Base-by-base conservation (phyloP, 1,139 yeast genomes). In the Ashbya aceris region DNA sequence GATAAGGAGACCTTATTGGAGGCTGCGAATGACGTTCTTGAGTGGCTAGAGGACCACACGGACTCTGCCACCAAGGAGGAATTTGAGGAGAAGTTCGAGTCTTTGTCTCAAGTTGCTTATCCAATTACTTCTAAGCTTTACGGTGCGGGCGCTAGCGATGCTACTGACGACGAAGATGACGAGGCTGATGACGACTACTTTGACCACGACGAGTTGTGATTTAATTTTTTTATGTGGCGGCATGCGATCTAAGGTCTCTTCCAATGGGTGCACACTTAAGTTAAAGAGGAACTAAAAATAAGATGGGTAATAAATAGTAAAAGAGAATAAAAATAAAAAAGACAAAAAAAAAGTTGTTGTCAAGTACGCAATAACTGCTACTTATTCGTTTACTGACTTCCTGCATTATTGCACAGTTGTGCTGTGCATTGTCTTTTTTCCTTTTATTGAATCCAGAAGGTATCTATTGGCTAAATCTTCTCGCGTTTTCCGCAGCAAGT, bases 61-160 rank as follows among this genome's bases (percentile, higher is more conserved):
- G 93, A 84, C 46, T 67, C 80, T 47, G 97, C 96, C 38, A 76
- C 94, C 46, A 77, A 83, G 56, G 97, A 87, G 67, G 98, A 91
- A 60, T 83, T 84, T 56, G 95, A 86, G 48, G 97, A 87, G 67
- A 94, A 87, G 70, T 85, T 79, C 69, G 94, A 87, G 65, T 77
- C 83, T 61, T 77, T 91, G 64, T 77, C 83, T 50, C 76, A 83
- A 55, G 71, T 83, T 60, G 95, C 96, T 40, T 81, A 79, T 68
- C 97, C 97, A 65, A 87, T 91, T 60, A 86, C 96, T 42, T 76
- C 93, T 55, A 91, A 91, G 72, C 71, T 91, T 53, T 91, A 89
- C 67, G 74, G 70, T 45, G 77, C 68, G 44, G 76, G 67, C 43
- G 73, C 62, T 37, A 70, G 60, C 37, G 75, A 57, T 36, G 77